Base-by-base conservation (phyloP, 108 stramenopile species). In the Nitzschia sp. region DNA sequence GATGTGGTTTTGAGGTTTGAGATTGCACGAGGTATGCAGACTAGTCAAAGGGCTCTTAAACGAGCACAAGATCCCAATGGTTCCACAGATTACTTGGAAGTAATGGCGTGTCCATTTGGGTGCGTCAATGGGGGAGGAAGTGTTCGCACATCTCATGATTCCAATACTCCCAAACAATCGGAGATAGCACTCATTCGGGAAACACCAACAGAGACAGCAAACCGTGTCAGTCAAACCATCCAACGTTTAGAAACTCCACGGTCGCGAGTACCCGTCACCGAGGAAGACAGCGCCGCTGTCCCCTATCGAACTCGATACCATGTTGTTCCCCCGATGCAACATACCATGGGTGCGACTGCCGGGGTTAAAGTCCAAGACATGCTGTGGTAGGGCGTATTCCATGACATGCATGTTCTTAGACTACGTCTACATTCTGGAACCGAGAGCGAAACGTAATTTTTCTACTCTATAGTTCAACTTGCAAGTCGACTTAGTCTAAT, bases 61-160 rank as follows among this genome's bases (percentile, higher is more conserved):
- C 73, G 79, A 24, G 85, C 56, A 51, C 63, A 37, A 74, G 19
- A 62, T 19, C 37, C 24, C 17, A 59, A 29, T 40, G 67, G 41
- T 38, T 8, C 38, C 42, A 20, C 48, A 29, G 86, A 97, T 64
- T 96, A 91, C 56, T 83, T 99, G 0, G 98, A 99, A 82, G 85
- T 92, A 20, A 97, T 99, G 97, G 98, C 98, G 42, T 99, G 98
- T 71, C 98, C 98, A 19, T 67, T 63, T 59, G 98, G 98, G 25
- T 98, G 98, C 70, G 71, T 90, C 41, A 99, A 99, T 75, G 98
- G 98, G 43, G 98, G 98, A 40, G 98, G 98, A 48, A 93, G 94
- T 67, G 71, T 89, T 24, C 57, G 64, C 11, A 50, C 71, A 38
- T 22, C 63, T 0, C 2, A 67, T 19, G 12, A 42, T 17, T 29